Base-by-base conservation (phyloP, 1,284 basidiomycete species). In the Malassezia psittaci region DNA sequence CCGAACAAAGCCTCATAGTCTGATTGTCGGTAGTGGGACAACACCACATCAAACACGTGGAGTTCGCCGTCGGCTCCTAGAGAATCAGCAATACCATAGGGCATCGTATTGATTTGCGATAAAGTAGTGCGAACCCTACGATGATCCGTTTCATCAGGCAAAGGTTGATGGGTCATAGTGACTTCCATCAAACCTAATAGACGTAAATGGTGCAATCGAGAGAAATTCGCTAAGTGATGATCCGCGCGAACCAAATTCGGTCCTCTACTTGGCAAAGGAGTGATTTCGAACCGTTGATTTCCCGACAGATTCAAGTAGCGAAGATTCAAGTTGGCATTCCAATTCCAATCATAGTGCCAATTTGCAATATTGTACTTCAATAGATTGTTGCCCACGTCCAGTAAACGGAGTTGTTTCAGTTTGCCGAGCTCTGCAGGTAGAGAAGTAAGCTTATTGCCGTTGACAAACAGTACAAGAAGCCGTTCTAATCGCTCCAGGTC, bases 321-420 rank as follows among this genome's bases (percentile, higher is more conserved):
- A 58, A 99, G 81, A 63, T 87, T 86, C 60, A 84, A 83, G 75
- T 96, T 98, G 80, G 90, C 94, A 75, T 96, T 96, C 94, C 94
- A 99, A 76, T 99, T 98, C 93, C 93, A 98, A 77, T 99, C 94
- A 76, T 93, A 99, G 70, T 93, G 88, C 86, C 86, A 93, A 72
- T 98, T 99, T 68, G 90, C 87, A 64, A 96, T 91, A 74, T 98
- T 99, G 77, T 98, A 98, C 80, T 89, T 91, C 76, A 99, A 80
- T 50, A 84, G 77, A 74, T 99, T 99, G 75, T 86, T 91, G 7
- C 93, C 91, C 1, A 89, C 94, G 72, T 99, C 94, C 59, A 99
- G 79, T 29, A 87, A 83, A 59, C 81, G 83, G 64, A 99, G 78
- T 54, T 82, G 84, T 69, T 82, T 82, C 62, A 96, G 81, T 69